Base-by-base conservation (phyloP, 139 green algal species). In the Volvox africanus region DNA sequence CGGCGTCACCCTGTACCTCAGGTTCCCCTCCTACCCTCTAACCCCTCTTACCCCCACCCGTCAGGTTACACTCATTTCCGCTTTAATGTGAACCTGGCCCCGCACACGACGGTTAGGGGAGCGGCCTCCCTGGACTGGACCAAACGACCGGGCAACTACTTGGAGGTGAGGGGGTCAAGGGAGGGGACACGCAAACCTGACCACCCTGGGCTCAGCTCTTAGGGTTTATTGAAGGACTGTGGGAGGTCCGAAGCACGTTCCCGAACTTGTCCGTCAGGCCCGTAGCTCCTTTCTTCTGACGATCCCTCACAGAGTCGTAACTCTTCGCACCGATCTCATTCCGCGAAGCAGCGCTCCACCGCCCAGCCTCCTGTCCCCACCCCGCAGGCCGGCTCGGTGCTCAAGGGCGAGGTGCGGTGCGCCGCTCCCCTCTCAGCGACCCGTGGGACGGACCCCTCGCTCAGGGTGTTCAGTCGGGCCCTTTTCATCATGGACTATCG, bases 401-500 rank as follows among this genome's bases (percentile, higher is more conserved):
- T 95, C 73, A 95, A 96, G 87, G 92, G 92, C 75, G 80, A 82
- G 50, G 93, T 95, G n/a, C 90, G 90, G 26, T 80, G 36, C 37
- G 90, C 92, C 33, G 88, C 93, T 14, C 92, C 93, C 0, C 61
- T 95, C 37, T 68, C 88, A 67, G 17, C 76, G 37, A 93, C 92
- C 85, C 71, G 76, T 2, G 69, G 85, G 12, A 62, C 77, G 33
- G 87, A 87, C 77, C n/a, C 73, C 78, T 50, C 61, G 1, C 61
- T 75, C 21, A 82, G 91, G 22, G 36, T 85, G 1, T 95, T 94
- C 75, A 76, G 30, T 22, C 92, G 94, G 6, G 92, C 89, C 2
- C 92, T 96, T 26, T 96, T 97, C 77, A 75, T 95, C 68, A 94
- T 97, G 90, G 94, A 96, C 81, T 95, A 96, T 88, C 84, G 90